Evolutionary conservation across 257 asterid genomes (phyloP).

Genomic region (Scutellaria minor): DNA sequence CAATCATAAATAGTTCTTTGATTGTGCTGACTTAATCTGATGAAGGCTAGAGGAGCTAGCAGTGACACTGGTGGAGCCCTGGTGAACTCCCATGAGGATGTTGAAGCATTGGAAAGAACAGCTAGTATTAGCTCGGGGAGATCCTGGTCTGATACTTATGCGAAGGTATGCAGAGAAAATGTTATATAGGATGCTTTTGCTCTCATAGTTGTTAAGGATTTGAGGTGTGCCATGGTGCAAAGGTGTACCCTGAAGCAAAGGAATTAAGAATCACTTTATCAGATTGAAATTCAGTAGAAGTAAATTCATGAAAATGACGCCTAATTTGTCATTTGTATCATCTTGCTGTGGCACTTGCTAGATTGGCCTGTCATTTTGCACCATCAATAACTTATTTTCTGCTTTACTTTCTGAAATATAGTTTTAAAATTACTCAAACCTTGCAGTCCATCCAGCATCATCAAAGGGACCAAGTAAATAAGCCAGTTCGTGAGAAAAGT

Average conservation of each 20-base stretch:
- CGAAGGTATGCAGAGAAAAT: conserved; percentile 48
- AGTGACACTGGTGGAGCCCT: conserved; percentile 45
- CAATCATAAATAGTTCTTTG: conserved; percentile 15
- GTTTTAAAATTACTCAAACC: conserved; percentile 26
- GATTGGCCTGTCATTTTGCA: conserved; percentile 1
- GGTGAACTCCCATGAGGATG: conserved; percentile 51
- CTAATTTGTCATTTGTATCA: background rate
- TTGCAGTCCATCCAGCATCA: conserved; percentile 60
- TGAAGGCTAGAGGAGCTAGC: conserved; percentile 62
- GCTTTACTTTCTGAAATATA: conserved; percentile 22
- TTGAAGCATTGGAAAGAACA: conserved; percentile 59
- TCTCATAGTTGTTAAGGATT: conserved; percentile 6
- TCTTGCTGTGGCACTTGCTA: background rate
- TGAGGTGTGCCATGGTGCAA: background rate
- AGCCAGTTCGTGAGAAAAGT: conserved; percentile 50
- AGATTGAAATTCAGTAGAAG: background rate
- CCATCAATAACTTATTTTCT: conserved; percentile 4
- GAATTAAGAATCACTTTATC: background rate
- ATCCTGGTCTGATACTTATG: conserved; percentile 58
- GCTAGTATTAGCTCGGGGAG: conserved; percentile 59
- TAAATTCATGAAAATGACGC: background rate
- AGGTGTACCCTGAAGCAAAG: background rate
- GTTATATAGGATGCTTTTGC: conserved; percentile 12
- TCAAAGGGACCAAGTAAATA: conserved; percentile 53
- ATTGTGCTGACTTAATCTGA: conserved; percentile 36